A percentile compares a stretch with the other conserved stretches of the same genome.
Conservation (phyloP, 495 filamentous ascomycete species). For the Elaphomyces granulatus region DNA sequence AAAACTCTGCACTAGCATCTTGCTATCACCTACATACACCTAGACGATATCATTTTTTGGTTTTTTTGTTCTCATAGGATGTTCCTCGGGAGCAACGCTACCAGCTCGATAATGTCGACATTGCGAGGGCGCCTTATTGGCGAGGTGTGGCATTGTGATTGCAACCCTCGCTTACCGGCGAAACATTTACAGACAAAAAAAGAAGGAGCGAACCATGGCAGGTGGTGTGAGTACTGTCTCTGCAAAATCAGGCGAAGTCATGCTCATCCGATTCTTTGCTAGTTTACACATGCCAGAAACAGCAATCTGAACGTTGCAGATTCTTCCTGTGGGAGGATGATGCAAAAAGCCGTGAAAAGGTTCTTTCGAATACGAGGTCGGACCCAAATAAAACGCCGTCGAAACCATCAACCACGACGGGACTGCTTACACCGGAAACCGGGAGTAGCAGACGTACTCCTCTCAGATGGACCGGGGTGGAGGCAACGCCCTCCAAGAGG, state of each 20-base stretch:
- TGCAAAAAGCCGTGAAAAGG: conserved; percentile 42
- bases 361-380: conserved; percentile 37
- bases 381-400: conserved; percentile 15
- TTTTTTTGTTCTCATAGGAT: no score
- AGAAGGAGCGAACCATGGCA: conserved; percentile 47
- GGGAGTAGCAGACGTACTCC: not conserved
- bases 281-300: conserved; percentile 54
- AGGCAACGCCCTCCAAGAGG: conserved; percentile 18
- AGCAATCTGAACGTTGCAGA: conserved; percentile 36
- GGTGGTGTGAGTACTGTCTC: conserved; percentile 30
- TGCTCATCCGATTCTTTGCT: no score
- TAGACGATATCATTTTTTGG: no score
- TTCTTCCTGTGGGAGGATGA: conserved; percentile 62
- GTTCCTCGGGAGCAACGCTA: no score
- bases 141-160: conserved; percentile 51
- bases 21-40: no score
- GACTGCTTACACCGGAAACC: conserved; percentile 9
- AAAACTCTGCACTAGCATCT: no score
- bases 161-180: conserved; percentile 46
- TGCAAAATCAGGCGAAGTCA: not conserved
- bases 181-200: conserved; percentile 49
- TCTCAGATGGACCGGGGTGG: not conserved
- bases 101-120: conserved; percentile 11
- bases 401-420: conserved; percentile 8
- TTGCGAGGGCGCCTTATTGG: conserved; percentile 42